phyloP scores from a whole-genome alignment of 2,329 filamentous ascomycete genomes.

The Pseudogymnoascus sp. region DNA sequence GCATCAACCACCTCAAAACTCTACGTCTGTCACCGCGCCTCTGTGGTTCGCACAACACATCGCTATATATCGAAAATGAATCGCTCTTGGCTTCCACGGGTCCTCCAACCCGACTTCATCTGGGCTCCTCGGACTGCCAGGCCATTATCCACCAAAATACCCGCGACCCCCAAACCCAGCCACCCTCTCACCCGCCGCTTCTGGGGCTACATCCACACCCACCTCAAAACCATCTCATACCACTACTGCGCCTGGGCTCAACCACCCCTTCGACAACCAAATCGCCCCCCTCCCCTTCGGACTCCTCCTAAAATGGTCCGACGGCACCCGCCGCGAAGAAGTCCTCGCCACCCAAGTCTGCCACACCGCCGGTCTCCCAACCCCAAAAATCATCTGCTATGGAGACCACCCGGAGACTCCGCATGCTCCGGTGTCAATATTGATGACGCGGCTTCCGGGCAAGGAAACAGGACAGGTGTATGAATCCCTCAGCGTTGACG shows the following conservation, averaged over 20 bases:
- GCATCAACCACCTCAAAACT: neutral
- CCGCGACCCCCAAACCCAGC: constrained; percentile 20
- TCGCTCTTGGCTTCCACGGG: neutral
- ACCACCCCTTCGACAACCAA: constrained; percentile 24
- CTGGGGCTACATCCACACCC: constrained; percentile 27
- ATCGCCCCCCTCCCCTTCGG: constrained; percentile 33
- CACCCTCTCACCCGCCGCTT: constrained; percentile 18
- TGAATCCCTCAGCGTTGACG: constrained; percentile 24
- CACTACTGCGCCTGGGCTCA: constrained; percentile 28
- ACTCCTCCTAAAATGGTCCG: constrained; percentile 33
- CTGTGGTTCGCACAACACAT: neutral
- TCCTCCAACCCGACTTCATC: constrained; percentile 15
- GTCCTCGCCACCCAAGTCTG: constrained; percentile 30
- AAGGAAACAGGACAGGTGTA: constrained; percentile 26
- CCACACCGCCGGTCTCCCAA: constrained; percentile 29
- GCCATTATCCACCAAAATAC: constrained; percentile 17
- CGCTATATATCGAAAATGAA: neutral
- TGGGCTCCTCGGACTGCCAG: constrained; percentile 16
- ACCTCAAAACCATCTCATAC: constrained; percentile 25
- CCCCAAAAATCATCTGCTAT: constrained; percentile 28
- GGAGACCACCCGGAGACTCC: constrained; percentile 29
- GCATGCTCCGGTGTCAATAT: constrained; percentile 28
- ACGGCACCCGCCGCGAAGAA: constrained; percentile 31
- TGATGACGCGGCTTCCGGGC: constrained; percentile 36
- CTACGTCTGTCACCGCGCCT: neutral